Evolutionary conservation across 495 filamentous ascomycete genomes (phyloP), one percentile per base, ranked within the genome.

Genomic region (Lentithecium fluviatile): DNA sequence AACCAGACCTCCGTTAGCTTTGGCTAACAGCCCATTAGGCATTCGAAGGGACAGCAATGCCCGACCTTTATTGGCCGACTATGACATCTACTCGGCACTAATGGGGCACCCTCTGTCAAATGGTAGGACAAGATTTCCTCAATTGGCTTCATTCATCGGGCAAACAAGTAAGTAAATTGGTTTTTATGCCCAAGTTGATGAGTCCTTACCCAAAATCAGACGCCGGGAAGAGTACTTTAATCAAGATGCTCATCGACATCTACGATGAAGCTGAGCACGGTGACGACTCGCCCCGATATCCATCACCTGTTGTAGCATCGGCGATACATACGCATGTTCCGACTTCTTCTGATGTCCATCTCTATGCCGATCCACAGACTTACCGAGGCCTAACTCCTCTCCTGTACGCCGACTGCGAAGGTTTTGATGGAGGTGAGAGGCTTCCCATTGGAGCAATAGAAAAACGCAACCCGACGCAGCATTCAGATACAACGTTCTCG

Each of bases 131-230:
- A 60, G 75, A 45, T 76, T 74, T 64, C 79, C 78, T 2, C 71
- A 74, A 47, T 49, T 82, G 0, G 76, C 79, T 0, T 80, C 78
- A 0, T 80, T 80, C 52, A 71, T 82, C 40, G 79, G 79, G 25
- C 71, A 80, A 56, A 80, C 77, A 46, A 77, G 76, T 73, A n/a
- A n/a, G n/a, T n/a, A n/a, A n/a, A n/a, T n/a, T n/a, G n/a, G n/a
- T n/a, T n/a, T n/a, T n/a, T n/a, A n/a, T n/a, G n/a, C n/a, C n/a
- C n/a, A n/a, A n/a, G n/a, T n/a, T n/a, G n/a, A n/a, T n/a, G n/a
- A n/a, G n/a, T n/a, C n/a, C n/a, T n/a, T n/a, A n/a, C n/a, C n/a
- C n/a, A n/a, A n/a, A n/a, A n/a, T n/a, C n/a, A n/a, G n/a, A n/a
- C n/a, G 63, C 63, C 6, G 63, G 63, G 11, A 66, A 66, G 36